Base-by-base conservation (phyloP, 176 grass and related monocot species). In the Aechmea fasciata region DNA sequence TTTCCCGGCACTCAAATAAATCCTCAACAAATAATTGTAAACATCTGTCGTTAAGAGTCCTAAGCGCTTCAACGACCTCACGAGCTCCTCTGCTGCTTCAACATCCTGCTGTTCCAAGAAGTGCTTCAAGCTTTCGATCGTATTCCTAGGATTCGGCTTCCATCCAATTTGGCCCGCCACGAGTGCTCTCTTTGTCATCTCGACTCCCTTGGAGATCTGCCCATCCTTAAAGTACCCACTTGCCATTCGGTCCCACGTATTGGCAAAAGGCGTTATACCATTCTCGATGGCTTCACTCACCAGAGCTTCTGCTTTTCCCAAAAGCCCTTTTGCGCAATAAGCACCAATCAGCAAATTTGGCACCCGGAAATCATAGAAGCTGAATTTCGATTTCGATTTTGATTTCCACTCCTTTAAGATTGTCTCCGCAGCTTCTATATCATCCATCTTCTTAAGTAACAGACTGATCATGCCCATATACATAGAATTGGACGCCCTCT, bases 251-350 rank as follows among this genome's bases (percentile, higher is more conserved):
- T 86, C 76, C 83, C 83, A 83, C 64, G 77, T 73, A 78, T 59
- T 61, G 61, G 77, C 70, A 1, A 18, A 65, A 72, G 80, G 87
- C 48, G 19, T 69, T 70, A 28, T 61, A 62, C 87, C 87, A 52
- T 74, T 83, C 71, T 59, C 57, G 25, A 81, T 75, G 33, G 66
- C 25, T 2, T 80, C 73, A 74, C 75, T 64, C 9, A 90, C 70
- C n/a, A 86, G 63, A 69, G 83, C 54, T 83, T 75, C 70, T 52
- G 87, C 87, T 67, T 86, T 90, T 24, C 76, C 83, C 57, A 81
- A 49, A 75, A 75, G 77, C 51, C 83, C 83, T 66, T 79, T 65
- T 49, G 9, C 65, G 64, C 87, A 86, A 72, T 83, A 81, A 47
- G 74, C 87, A 75, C 49, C 55, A n/a, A 90, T 47, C 28, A 90